These are phyloP conservation scores for Hymenochaete sp. DNA, from an alignment of 1,284 basidiomycete species.

Conservation along the genomic window DNA sequence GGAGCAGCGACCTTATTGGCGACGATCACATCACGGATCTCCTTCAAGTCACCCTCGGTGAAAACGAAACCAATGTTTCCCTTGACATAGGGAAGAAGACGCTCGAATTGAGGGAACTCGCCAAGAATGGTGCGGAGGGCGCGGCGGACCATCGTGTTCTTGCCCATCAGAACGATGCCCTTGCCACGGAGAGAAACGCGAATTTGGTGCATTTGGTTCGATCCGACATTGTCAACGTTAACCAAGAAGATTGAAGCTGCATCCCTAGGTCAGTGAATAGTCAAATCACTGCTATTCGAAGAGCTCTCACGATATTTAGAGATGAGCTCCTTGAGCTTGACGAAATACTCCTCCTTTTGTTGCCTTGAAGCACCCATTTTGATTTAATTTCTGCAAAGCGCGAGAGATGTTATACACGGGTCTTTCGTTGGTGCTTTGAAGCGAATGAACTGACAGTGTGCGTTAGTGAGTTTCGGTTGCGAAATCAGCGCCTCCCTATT, in stretches of 20 bases:
- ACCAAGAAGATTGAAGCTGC: conserved; percentile 96
- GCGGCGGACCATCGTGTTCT: conserved; percentile 99
- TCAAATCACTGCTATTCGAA: background rate
- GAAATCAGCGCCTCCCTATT: conserved; percentile 72
- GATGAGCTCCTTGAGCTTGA: conserved; percentile 90
- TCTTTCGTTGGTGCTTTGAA: background rate
- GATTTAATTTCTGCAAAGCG: conserved; percentile 11
- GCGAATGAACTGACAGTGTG: conserved; percentile 4
- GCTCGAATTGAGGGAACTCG: conserved; percentile 93
- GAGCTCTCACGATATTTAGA: conserved; percentile 81
- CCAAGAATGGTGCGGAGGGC: conserved; percentile 86
- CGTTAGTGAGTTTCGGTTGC: conserved; percentile 19
- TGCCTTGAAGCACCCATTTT: conserved; percentile 89
- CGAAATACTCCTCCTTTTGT: conserved; percentile 92
- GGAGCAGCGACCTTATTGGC: conserved; percentile 98
- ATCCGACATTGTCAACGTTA: conserved; percentile 99
- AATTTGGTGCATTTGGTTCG: conserved; percentile 99
- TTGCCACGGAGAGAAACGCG: conserved; percentile 94
- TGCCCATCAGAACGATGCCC: conserved; percentile 98
- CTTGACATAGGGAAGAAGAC: conserved; percentile 89
- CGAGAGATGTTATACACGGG: background rate
- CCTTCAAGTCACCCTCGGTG: conserved; percentile 89
- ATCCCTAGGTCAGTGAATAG: conserved; percentile 7
- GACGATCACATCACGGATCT: conserved; percentile 84
- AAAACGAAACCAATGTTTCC: conserved; percentile 99